A percentile compares a stretch with the other conserved stretches of the same genome.
phyloP scores from a whole-genome alignment of 345 rosid genomes.

The Gossypium ekmanianum region DNA sequence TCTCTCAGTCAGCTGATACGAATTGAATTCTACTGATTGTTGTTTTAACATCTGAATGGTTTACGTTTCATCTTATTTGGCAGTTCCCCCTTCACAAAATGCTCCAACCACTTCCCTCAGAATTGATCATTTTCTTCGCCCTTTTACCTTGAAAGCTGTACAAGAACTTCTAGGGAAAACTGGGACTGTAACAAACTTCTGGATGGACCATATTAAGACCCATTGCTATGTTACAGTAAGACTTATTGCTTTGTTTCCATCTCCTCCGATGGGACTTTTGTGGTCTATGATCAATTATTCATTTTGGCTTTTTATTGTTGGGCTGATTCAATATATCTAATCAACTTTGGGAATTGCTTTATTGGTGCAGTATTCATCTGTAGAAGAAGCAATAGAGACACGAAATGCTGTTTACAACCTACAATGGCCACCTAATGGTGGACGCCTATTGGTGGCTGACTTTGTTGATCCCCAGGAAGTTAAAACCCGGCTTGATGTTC shows the following conservation, averaged over 20 bases:
- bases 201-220: slow-evolving; percentile 98
- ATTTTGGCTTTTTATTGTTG: slow-evolving; percentile 1
- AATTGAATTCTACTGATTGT: background rate
- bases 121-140: slow-evolving; percentile 86
- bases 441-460: slow-evolving; percentile 74
- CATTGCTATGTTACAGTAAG: slow-evolving; percentile 93
- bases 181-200: slow-evolving; percentile 68
- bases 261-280: slow-evolving; percentile 14
- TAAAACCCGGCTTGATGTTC: slow-evolving; percentile 57
- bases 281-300: background rate
- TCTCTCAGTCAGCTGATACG: background rate
- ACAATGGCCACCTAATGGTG: slow-evolving; percentile 95
- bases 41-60: background rate
- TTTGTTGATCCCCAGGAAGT: slow-evolving; percentile 87
- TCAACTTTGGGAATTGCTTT: background rate
- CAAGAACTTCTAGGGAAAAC: slow-evolving; percentile 92
- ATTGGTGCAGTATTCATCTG: slow-evolving; percentile 72
- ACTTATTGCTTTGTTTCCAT: slow-evolving; percentile 24
- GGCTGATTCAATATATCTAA: background rate
- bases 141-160: slow-evolving; percentile 93
- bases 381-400: slow-evolving; percentile 79
- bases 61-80: slow-evolving; percentile 16
- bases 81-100: slow-evolving; percentile 87
- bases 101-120: slow-evolving; percentile 74
- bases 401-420: slow-evolving; percentile 67